Percentiles rank a stretch among this genome's conserved stretches.
Evolutionary conservation across 495 filamentous ascomycete species (phyloP).

Genomic region (Aspergillus heteromorphus): DNA sequence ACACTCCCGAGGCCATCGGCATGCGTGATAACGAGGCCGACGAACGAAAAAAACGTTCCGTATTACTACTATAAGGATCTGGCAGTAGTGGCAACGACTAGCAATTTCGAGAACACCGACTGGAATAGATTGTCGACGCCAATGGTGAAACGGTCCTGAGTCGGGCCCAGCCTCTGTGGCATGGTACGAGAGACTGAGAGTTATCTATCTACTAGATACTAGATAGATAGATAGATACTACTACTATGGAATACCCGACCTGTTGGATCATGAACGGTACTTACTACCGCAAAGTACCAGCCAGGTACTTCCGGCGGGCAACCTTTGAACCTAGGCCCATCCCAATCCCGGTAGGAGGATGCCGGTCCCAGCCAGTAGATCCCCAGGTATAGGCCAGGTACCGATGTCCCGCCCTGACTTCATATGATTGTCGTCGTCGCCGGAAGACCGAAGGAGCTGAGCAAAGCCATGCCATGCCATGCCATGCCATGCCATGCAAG

Average conservation of each 20-base stretch:
- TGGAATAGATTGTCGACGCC: neutral
- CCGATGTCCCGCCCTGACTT: neutral
- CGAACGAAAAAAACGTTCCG: slow-evolving; percentile 3
- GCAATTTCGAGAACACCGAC: slow-evolving; percentile 2
- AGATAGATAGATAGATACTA: neutral
- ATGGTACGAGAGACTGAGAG: too few species aligned
- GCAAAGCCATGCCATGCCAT: neutral
- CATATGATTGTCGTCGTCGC: neutral
- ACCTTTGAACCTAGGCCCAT: neutral
- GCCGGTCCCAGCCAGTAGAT: too few species aligned
- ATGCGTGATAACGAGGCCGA: neutral
- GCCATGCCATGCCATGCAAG: neutral
- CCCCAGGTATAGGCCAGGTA: too few species aligned
- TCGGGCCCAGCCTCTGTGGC: slow-evolving; percentile 7
- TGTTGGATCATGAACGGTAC: neutral
- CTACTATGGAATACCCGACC: slow-evolving; percentile 4
- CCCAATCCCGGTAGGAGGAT: neutral
- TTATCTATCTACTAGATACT: too few species aligned
- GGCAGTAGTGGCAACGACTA: neutral
- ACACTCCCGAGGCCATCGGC: neutral
- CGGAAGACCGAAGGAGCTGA: neutral
- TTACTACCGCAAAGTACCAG: neutral
- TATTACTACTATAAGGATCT: neutral
- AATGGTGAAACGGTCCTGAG: slow-evolving; percentile 9
- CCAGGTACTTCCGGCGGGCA: neutral